Evolutionary conservation across 768 basidiomycete species (phyloP).

Genomic region (Mycena epipterygia): DNA sequence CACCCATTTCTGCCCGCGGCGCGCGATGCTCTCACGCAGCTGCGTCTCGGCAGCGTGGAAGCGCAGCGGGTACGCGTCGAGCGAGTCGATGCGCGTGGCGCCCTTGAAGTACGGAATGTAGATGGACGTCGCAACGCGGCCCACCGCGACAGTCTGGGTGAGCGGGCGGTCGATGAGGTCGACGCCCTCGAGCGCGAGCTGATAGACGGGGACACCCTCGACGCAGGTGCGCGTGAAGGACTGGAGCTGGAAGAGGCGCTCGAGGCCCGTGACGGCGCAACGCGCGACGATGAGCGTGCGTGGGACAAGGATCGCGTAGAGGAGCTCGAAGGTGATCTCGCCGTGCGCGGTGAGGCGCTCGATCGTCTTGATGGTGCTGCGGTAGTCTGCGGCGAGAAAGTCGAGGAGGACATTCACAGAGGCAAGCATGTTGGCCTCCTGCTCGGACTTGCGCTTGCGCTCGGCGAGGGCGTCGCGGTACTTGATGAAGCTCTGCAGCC

Average conservation of each 20-base stretch:
- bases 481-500: slow-evolving; percentile 59
- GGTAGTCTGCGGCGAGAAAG: slow-evolving; percentile 65
- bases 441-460: slow-evolving; percentile 53
- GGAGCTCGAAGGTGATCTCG: slow-evolving; percentile 70
- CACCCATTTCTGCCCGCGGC: slow-evolving; percentile 72
- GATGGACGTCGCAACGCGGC: slow-evolving; percentile 56
- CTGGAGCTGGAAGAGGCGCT: slow-evolving; percentile 62
- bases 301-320: slow-evolving; percentile 70
- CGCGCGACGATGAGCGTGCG: slow-evolving; percentile 62
- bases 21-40: slow-evolving; percentile 54
- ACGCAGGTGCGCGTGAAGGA: slow-evolving; percentile 53
- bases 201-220: slow-evolving; percentile 56
- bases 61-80: slow-evolving; percentile 67
- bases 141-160: slow-evolving; percentile 53
- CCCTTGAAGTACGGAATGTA: slow-evolving; percentile 61
- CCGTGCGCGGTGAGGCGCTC: slow-evolving; percentile 62
- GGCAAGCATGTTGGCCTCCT: slow-evolving; percentile 58
- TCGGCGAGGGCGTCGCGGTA: slow-evolving; percentile 57
- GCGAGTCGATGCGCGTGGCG: slow-evolving; percentile 60
- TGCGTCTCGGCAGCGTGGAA: slow-evolving; percentile 63
- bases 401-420: slow-evolving; percentile 65
- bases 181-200: slow-evolving; percentile 63
- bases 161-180: slow-evolving; percentile 61
- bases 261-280: slow-evolving; percentile 68
- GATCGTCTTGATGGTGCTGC: slow-evolving; percentile 60